Conservation (phyloP, 1,284 basidiomycete species). For the Stygiomarasmius scandens region DNA sequence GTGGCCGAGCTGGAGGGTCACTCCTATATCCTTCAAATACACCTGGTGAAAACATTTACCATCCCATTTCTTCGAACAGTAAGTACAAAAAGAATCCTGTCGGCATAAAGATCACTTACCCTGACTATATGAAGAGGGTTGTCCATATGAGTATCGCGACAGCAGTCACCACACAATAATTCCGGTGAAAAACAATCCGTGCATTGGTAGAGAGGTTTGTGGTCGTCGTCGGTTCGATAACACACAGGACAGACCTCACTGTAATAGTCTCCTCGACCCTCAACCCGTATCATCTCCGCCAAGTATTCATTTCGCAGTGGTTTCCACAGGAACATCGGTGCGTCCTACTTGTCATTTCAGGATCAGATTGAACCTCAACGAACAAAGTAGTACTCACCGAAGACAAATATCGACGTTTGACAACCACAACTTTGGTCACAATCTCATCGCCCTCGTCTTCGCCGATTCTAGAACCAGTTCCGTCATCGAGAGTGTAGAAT, state of each 20-base stretch:
- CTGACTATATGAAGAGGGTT: background rate
- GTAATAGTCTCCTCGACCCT: slow-evolving; percentile 14
- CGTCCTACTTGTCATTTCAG: slow-evolving; percentile 8
- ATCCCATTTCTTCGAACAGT: background rate
- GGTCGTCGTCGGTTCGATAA: background rate
- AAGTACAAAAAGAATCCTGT: too few species aligned
- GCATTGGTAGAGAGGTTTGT: slow-evolving; percentile 11
- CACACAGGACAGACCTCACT: background rate
- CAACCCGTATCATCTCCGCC: slow-evolving; percentile 14
- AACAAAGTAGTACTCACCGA: background rate
- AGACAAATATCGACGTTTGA: background rate
- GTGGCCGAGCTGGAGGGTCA: background rate
- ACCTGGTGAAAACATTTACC: background rate
- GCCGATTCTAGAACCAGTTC: background rate
- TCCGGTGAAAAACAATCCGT: slow-evolving; percentile 4
- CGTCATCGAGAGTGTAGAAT: background rate
- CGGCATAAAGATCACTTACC: too few species aligned
- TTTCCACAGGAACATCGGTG: slow-evolving; percentile 12
- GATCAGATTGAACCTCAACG: background rate
- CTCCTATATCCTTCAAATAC: background rate
- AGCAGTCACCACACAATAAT: background rate
- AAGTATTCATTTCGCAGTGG: slow-evolving; percentile 11
- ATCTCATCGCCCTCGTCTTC: background rate
- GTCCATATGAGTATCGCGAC: background rate
- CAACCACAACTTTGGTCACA: background rate